Conservation (phyloP, 352 stramenopile species). For the Blastocystis sp. region DNA sequence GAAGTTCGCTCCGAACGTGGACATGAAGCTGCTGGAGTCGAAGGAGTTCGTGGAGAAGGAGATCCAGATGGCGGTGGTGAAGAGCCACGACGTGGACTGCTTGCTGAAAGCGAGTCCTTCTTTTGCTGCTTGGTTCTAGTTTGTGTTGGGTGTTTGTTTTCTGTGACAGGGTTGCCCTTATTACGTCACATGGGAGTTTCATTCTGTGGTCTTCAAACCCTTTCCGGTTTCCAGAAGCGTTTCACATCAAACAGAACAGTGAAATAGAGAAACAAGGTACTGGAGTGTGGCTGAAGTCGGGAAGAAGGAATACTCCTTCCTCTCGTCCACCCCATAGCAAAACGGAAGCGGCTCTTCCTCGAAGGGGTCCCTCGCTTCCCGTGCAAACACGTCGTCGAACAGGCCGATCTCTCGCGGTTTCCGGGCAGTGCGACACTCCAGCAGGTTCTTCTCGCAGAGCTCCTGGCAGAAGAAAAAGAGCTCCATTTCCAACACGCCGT, state of each 20-base stretch:
- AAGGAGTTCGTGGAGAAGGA: constrained; percentile 25
- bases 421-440: background rate
- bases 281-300: background rate
- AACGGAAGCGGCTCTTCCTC: background rate
- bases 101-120: constrained; percentile 35
- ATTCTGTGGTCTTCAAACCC: background rate
- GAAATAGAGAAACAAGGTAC: constrained; percentile 20
- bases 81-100: background rate
- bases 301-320: constrained; percentile 50
- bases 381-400: constrained; percentile 3
- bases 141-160: constrained; percentile 12
- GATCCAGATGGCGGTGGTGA: background rate
- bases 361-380: background rate
- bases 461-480: constrained; percentile 6
- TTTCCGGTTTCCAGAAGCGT: background rate
- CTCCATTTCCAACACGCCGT: constrained; percentile 69
- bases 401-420: background rate
- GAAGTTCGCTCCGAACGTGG: constrained; percentile 19
- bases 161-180: background rate
- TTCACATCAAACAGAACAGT: background rate
- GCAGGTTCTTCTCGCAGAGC: background rate
- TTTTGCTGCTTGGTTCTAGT: constrained; percentile 56
- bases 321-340: constrained; percentile 1
- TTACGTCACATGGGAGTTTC: background rate
- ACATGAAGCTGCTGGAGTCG: background rate